Conservation (phyloP, 805 yeast species). For the Candida vaughaniae region DNA sequence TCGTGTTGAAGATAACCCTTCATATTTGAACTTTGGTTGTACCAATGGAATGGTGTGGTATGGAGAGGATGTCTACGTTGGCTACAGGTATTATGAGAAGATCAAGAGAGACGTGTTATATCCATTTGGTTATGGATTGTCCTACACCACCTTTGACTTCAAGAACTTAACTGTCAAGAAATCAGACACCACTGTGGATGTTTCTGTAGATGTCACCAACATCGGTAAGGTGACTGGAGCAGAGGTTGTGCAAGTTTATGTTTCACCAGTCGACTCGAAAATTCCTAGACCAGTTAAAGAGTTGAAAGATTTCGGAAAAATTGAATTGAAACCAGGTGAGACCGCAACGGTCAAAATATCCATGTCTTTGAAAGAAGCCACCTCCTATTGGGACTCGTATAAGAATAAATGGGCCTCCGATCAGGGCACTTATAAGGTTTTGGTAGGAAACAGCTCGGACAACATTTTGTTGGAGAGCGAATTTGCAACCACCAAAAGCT, state of each 20-base stretch:
- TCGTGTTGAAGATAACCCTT: constrained; percentile 26
- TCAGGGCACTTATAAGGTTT: constrained; percentile 48
- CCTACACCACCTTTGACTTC: constrained; percentile 53
- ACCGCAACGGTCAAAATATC: constrained; percentile 32
- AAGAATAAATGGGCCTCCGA: constrained; percentile 51
- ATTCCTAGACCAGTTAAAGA: constrained; percentile 57
- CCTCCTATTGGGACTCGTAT: constrained; percentile 54
- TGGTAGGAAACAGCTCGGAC: constrained; percentile 43
- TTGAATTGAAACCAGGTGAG: constrained; percentile 45
- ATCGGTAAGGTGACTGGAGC: constrained; percentile 49
- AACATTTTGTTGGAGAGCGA: constrained; percentile 19
- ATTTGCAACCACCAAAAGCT: constrained; percentile 18
- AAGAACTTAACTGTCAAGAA: constrained; percentile 31
- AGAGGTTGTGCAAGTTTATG: constrained; percentile 57
- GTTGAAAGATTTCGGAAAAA: constrained; percentile 57
- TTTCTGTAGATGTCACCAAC: constrained; percentile 44
- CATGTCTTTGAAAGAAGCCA: constrained; percentile 45
- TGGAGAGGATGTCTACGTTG: constrained; percentile 67
- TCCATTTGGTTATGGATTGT: constrained; percentile 65
- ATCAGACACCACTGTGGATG: constrained; percentile 26
- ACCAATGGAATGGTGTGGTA: constrained; percentile 31
- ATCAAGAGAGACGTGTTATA: constrained; percentile 46
- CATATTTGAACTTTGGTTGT: constrained; percentile 29
- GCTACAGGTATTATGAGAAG: constrained; percentile 61
- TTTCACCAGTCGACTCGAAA: constrained; percentile 36